Conservation (phyloP, 441 rosid genomes). For the Erodium trifolium region DNA sequence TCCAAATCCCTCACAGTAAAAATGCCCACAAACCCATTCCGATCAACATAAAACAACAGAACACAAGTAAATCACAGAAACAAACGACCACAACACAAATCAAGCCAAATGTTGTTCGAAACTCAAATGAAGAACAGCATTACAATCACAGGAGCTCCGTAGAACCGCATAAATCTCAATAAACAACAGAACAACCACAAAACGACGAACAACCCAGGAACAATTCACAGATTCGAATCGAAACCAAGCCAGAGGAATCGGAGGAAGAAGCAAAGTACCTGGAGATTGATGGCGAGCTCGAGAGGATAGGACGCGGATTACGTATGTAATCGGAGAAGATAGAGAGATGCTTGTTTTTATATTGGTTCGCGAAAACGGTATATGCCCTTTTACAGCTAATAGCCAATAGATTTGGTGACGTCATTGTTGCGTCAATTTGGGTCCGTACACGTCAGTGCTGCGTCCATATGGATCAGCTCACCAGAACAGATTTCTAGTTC, state of each 20-base stretch:
- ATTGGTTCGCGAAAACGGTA: neutral
- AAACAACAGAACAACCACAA: neutral
- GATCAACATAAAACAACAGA: too few relatives aligned
- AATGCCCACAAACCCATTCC: neutral
- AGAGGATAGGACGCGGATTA: neutral
- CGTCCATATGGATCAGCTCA: neutral
- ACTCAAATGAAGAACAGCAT: neutral
- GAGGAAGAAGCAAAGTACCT: neutral
- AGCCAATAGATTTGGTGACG: neutral
- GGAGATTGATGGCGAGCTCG: neutral
- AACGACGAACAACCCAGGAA: neutral
- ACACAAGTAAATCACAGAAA: neutral
- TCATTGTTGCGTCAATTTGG: neutral
- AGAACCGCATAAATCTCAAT: neutral
- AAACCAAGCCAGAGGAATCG: neutral
- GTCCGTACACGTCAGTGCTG: neutral
- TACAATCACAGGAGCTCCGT: neutral
- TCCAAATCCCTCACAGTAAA: neutral
- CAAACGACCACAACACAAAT: neutral
- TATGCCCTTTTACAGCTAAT: neutral
- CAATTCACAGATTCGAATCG: neutral
- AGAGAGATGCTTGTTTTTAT: neutral
- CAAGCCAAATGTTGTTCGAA: neutral
- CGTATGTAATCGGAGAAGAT: neutral
- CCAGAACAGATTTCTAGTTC: neutral